Base-by-base conservation (phyloP, 441 rosid genomes). In the Macaranga tanarius region DNA sequence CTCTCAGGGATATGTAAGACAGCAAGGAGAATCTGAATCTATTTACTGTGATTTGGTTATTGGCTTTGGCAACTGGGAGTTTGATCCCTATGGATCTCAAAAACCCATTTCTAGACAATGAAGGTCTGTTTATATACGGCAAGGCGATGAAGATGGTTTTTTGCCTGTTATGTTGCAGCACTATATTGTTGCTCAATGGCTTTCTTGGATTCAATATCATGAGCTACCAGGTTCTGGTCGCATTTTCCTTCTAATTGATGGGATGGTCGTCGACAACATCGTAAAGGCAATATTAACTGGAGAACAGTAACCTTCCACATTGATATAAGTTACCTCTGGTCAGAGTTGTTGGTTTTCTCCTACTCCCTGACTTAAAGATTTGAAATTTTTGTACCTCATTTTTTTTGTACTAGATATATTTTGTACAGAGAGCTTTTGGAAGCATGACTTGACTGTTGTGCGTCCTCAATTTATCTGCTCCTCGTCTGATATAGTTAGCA, bases 51-150 rank as follows among this genome's bases (percentile, higher is more conserved):
- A 91, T 80, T 0, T 82, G 78, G 83, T 73, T 17, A 73, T 90
- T 56, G 90, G 77, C n/a, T 85, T 84, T 11, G 92, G 98, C 13
- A 79, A 50, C 13, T 90, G 98, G 97, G 96, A 91, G 28, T 93
- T 90, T 6, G 89, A 83, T 75, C 98, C 98, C 93, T 2, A 78
- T 86, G 81, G 90, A 85, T 25, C 73, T 94, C 19, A 82, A 84
- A 75, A 87, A 85, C 73, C 87, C 88, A 47, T 90, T 90, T 65
- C 87, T 89, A 0, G 82, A 83, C 25, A 77, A 77, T 0, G 90
- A 87, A 34, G 91, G 89, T 51, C 80, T 1, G 92, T 90, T 61
- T 95, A 94, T 60, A 40, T 90, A 57, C 89, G 97, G 97, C 95
- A 90, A 10, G 99, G 96, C 13, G 90, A 86, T 40, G 87, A 89